Conservation (phyloP, 1,139 yeast genomes). For the Candida labiduridarum region DNA sequence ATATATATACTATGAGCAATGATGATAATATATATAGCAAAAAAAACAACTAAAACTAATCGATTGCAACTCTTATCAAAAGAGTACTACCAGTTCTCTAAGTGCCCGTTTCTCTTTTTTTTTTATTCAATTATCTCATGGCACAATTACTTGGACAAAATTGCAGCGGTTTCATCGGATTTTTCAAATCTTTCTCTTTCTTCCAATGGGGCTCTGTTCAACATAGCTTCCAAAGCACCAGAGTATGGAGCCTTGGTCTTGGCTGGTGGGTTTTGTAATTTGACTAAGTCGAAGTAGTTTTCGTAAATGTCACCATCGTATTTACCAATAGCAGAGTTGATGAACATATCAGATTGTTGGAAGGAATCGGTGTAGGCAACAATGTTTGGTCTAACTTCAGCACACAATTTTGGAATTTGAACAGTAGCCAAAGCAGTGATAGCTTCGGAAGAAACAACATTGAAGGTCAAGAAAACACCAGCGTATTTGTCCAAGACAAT, state of each 20-base stretch:
- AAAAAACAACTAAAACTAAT: not conserved
- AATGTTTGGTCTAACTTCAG: slow-evolving; percentile 46
- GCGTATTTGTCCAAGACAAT: slow-evolving; percentile 40
- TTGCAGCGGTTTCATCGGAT: slow-evolving; percentile 26
- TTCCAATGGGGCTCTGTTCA: slow-evolving; percentile 40
- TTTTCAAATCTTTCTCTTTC: slow-evolving; percentile 45
- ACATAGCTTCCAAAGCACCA: slow-evolving; percentile 34
- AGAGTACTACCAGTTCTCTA: not conserved
- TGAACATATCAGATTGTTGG: slow-evolving; percentile 47
- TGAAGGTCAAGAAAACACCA: slow-evolving; percentile 44
- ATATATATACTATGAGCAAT: not conserved
- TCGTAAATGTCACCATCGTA: slow-evolving; percentile 51
- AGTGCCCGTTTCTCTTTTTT: not conserved
- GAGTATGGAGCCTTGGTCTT: slow-evolving; percentile 45
- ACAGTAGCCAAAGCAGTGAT: slow-evolving; percentile 34
- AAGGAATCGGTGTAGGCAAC: slow-evolving; percentile 52
- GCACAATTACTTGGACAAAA: slow-evolving; percentile 28
- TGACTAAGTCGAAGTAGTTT: slow-evolving; percentile 45
- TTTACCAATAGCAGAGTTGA: slow-evolving; percentile 46
- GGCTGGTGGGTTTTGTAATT: slow-evolving; percentile 38
- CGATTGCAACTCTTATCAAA: slow-evolving; percentile 2
- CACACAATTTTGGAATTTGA: slow-evolving; percentile 37
- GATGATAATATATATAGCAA: not conserved
- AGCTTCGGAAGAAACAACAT: slow-evolving; percentile 35
- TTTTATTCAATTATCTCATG: too few species aligned